Conservation (phyloP, 805 yeast genomes). For the Barnettozyma vustinii region DNA sequence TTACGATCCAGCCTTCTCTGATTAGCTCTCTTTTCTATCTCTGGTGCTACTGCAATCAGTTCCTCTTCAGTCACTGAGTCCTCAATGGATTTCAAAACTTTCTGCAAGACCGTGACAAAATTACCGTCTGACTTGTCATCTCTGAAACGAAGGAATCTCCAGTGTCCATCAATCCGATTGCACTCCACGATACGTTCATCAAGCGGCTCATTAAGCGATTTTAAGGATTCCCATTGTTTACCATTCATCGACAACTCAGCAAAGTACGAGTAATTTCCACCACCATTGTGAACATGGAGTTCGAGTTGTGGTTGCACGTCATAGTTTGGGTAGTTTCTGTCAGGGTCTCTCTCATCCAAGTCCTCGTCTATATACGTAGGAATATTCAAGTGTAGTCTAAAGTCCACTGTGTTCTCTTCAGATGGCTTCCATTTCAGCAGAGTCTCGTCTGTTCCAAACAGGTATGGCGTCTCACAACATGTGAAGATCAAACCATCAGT, state of each 20-base stretch:
- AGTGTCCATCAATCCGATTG: slow-evolving; percentile 55
- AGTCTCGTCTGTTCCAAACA: slow-evolving; percentile 81
- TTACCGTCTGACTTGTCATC: slow-evolving; percentile 91
- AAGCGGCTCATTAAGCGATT: slow-evolving; percentile 67
- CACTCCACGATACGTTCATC: slow-evolving; percentile 90
- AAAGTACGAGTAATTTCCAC: slow-evolving; percentile 55
- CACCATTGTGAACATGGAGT: slow-evolving; percentile 75
- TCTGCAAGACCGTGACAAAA: slow-evolving; percentile 73
- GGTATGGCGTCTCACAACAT: slow-evolving; percentile 81
- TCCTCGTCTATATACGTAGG: slow-evolving; percentile 56
- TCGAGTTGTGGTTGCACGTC: slow-evolving; percentile 71
- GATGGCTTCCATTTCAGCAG: slow-evolving; percentile 96
- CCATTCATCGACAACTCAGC: slow-evolving; percentile 57
- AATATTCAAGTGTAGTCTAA: slow-evolving; percentile 61
- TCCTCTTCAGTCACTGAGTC: slow-evolving; percentile 85
- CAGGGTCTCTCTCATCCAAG: slow-evolving; percentile 54
- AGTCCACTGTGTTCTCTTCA: slow-evolving; percentile 91
- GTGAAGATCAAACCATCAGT: slow-evolving; percentile 94
- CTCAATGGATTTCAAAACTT: slow-evolving; percentile 75
- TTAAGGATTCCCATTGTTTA: slow-evolving; percentile 77
- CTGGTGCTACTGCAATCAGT: slow-evolving; percentile 49
- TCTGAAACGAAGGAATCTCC: slow-evolving; percentile 86
- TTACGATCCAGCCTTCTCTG: slow-evolving; percentile 38
- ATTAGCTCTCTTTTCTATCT: slow-evolving; percentile 59
- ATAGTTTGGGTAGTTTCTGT: slow-evolving; percentile 71